These are phyloP conservation scores for Pseudoneurospora amorphoporcata DNA, from an alignment of 495 filamentous ascomycete species.

Conservation along the genomic window DNA sequence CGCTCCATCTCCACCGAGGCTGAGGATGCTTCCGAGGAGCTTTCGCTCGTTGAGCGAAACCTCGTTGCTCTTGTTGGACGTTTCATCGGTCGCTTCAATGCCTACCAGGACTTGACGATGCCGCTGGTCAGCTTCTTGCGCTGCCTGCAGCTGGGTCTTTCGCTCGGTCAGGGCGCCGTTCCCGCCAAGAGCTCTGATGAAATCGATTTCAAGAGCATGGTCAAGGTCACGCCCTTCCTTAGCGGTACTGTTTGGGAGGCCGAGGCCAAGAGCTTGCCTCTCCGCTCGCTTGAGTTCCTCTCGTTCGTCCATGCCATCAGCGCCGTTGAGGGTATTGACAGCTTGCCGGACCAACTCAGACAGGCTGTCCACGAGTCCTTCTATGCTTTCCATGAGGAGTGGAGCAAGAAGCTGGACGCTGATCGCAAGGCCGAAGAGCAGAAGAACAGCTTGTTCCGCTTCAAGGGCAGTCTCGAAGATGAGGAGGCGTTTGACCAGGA, in stretches of 20 bases:
- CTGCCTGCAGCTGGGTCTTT: constrained; percentile 67
- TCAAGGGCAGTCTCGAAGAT: constrained; percentile 62
- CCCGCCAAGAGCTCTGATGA: constrained; percentile 17
- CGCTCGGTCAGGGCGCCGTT: constrained; percentile 37
- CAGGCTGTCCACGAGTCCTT: constrained; percentile 43
- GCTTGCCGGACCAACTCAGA: constrained; percentile 22
- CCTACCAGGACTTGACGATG: constrained; percentile 73
- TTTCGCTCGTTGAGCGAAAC: constrained; percentile 57
- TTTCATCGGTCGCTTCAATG: constrained; percentile 54
- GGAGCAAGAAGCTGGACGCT: constrained; percentile 60
- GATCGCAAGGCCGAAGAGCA: constrained; percentile 63
- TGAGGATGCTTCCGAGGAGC: constrained; percentile 29
- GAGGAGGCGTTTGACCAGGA: constrained; percentile 66
- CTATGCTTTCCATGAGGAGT: constrained; percentile 61
- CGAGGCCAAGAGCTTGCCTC: constrained; percentile 16
- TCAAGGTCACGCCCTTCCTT: constrained; percentile 53
- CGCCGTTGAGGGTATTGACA: constrained; percentile 32
- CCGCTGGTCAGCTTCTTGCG: constrained; percentile 75
- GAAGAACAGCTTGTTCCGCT: constrained; percentile 69
- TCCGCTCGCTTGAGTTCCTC: constrained; percentile 40
- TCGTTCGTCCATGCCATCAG: constrained; percentile 26
- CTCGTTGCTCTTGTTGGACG: constrained; percentile 56
- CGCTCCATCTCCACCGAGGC: constrained; percentile 19
- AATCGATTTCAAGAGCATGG: constrained; percentile 28
- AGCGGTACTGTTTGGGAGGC: constrained; percentile 31